Evolutionary conservation across 169 alveolate genomes (phyloP).

Genomic region (Eimeria acervulina): DNA sequence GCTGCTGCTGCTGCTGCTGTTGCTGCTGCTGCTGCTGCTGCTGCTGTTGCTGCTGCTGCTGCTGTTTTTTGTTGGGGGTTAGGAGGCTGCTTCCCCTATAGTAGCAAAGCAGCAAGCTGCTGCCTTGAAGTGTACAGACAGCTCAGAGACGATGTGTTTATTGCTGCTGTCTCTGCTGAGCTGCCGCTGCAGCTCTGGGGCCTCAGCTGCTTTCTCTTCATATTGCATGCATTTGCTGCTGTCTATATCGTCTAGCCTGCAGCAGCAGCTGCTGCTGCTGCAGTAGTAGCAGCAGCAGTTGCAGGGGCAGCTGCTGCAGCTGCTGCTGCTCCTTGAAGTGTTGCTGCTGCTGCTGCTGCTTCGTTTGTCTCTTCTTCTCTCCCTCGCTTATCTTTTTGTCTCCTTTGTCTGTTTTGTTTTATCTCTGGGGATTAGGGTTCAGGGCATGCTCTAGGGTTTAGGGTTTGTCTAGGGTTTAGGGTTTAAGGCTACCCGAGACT

Average conservation of each 20-base stretch:
- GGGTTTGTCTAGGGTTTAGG: too few species aligned
- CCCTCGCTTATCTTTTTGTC: background rate
- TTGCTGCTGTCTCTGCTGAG: background rate
- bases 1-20: background rate
- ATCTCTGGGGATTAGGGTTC: background rate
- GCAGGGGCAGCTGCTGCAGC: background rate
- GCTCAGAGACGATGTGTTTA: background rate
- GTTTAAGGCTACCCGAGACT: too few species aligned
- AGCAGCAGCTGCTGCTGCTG: conserved; percentile 5
- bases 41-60: background rate
- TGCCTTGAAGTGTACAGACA: too few species aligned
- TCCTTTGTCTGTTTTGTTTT: background rate
- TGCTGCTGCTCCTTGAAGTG: background rate
- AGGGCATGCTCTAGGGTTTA: background rate
- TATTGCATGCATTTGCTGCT: background rate
- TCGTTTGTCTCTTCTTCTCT: background rate
- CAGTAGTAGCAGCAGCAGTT: background rate
- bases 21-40: background rate
- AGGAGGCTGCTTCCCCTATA: too few species aligned
- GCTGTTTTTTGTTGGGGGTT: too few species aligned
- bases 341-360: conserved; percentile 48
- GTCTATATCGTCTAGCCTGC: background rate
- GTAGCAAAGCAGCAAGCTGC: too few species aligned
- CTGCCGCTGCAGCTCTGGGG: background rate
- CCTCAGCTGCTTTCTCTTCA: background rate